Evolutionary conservation across 2,329 filamentous ascomycete genomes (phyloP).

Genomic region (Scedosporium dehoogii): DNA sequence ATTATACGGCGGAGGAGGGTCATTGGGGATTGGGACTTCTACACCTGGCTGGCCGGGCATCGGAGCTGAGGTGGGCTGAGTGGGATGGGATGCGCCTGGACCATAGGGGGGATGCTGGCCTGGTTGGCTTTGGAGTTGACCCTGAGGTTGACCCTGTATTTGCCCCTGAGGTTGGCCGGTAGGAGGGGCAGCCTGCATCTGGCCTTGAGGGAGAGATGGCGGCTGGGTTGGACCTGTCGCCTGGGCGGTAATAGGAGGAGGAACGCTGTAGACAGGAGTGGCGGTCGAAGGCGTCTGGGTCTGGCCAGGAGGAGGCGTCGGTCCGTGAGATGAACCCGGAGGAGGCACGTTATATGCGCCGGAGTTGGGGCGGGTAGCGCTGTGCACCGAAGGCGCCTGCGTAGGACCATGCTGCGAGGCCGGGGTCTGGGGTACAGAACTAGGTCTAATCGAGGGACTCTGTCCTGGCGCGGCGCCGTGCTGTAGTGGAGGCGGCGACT

Average conservation of each 20-base stretch:
- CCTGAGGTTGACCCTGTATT: neutral
- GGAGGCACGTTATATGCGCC: neutral
- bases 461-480: neutral
- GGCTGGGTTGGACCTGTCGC: neutral
- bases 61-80: neutral
- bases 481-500: neutral
- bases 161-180: neutral
- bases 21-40: neutral
- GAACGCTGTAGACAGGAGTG: neutral
- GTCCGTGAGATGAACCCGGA: neutral
- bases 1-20: neutral
- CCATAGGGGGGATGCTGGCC: neutral
- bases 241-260: neutral
- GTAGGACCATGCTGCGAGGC: neutral
- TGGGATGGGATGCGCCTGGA: neutral
- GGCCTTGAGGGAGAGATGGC: neutral
- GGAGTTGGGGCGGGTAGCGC: neutral
- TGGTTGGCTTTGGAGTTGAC: neutral
- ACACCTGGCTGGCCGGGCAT: neutral
- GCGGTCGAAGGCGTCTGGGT: neutral
- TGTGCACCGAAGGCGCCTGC: neutral
- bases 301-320: neutral
- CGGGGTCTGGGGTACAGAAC: neutral
- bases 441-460: neutral
- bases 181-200: neutral